Percentiles rank a stretch among this genome's conserved stretches.
These are phyloP conservation scores for Pyrus pyrifolia DNA, from an alignment of 306 rosid genomes.

Conservation along the genomic window DNA sequence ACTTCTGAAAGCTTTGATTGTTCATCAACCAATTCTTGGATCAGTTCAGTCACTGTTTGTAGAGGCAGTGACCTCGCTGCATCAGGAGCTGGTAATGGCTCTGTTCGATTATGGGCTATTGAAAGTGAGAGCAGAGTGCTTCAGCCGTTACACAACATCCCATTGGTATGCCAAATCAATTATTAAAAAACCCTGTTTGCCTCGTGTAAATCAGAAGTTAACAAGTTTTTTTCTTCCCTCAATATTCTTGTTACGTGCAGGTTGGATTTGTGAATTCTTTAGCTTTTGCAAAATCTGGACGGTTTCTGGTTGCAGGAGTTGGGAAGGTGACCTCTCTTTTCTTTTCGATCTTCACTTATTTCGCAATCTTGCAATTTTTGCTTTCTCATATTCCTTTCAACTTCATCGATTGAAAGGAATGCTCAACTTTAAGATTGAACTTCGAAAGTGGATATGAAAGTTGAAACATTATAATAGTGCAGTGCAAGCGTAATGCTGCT, in stretches of 20 bases:
- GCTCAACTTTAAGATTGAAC: neutral
- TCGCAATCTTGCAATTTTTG: neutral
- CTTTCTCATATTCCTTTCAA: neutral
- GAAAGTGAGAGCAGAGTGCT: slow-evolving; percentile 57
- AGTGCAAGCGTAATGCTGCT: neutral
- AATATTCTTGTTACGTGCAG: slow-evolving; percentile 34
- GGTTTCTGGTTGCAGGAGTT: slow-evolving; percentile 78
- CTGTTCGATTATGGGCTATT: slow-evolving; percentile 67
- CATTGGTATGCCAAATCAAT: slow-evolving; percentile 63
- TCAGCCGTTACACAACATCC: slow-evolving; percentile 47
- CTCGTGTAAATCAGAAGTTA: neutral
- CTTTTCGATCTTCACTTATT: neutral
- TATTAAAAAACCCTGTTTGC: neutral
- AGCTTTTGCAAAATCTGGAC: slow-evolving; percentile 84
- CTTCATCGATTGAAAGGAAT: neutral
- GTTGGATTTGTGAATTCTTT: slow-evolving; percentile 89
- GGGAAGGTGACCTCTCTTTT: slow-evolving; percentile 54
- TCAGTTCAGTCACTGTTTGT: slow-evolving; percentile 71
- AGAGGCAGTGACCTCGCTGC: slow-evolving; percentile 88
- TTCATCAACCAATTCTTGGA: slow-evolving; percentile 67
- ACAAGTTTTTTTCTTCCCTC: neutral
- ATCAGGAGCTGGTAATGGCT: slow-evolving; percentile 93
- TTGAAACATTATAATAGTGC: neutral
- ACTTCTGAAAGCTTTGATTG: slow-evolving; percentile 28
- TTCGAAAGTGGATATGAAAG: neutral